Conservation (phyloP, 2,329 filamentous ascomycete species). For the Chrysosphaeria jannelii region DNA sequence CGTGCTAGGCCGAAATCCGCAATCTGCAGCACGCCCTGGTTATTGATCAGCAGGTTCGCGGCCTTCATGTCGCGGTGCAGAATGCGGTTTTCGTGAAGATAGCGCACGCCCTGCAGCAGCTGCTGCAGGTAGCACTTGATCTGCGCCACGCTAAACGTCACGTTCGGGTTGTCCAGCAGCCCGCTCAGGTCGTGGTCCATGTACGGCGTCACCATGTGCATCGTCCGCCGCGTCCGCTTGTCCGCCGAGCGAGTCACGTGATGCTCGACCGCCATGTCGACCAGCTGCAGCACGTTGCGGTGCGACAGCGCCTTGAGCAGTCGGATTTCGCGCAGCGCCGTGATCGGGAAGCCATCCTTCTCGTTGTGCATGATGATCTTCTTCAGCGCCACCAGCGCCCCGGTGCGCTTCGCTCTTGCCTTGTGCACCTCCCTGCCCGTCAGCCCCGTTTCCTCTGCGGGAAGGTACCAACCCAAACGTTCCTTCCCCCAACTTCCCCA, state of each 20-base stretch:
- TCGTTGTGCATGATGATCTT: constrained; percentile 99
- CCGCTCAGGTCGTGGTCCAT: constrained; percentile 99
- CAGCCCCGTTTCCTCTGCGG: constrained; percentile 1
- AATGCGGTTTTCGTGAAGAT: constrained; percentile 71
- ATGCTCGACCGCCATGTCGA: constrained; percentile 89
- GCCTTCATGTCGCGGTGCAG: constrained; percentile 97
- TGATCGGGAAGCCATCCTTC: constrained; percentile 98
- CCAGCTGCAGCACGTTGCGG: constrained; percentile 55
- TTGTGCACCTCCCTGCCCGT: constrained; percentile 54
- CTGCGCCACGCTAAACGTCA: constrained; percentile 62
- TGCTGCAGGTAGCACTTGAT: constrained; percentile 98
- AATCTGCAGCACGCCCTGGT: constrained; percentile 77
- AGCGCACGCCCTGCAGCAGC: constrained; percentile 63
- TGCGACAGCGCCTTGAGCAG: constrained; percentile 87
- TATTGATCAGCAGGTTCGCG: constrained; percentile 88
- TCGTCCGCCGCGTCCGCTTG: constrained; percentile 53
- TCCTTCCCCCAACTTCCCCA: constrained; percentile 70
- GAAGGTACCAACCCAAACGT: constrained; percentile 47
- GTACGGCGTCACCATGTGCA: constrained; percentile 98
- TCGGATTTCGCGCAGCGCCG: constrained; percentile 89
- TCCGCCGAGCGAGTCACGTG: constrained; percentile 23
- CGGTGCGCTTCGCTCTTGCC: constrained; percentile 45
- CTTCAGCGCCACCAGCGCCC: constrained; percentile 61
- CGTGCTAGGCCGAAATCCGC: constrained; percentile 88
- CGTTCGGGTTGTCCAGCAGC: constrained; percentile 75